Evolutionary conservation across 345 rosid genomes (phyloP).

Genomic region (Draba incana): DNA sequence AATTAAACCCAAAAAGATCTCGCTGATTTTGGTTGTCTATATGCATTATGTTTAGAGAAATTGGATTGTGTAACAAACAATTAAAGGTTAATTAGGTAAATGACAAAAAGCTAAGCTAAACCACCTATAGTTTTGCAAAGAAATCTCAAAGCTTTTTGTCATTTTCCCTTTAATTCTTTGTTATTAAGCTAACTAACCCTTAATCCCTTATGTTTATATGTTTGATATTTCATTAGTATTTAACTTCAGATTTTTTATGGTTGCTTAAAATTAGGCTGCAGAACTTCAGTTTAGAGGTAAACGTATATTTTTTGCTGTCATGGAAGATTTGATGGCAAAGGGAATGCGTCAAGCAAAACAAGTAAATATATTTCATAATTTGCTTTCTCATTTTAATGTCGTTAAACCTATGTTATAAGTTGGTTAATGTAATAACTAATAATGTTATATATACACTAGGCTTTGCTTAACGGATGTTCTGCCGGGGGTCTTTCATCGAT

Average conservation of each 20-base stretch:
- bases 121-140: too few relatives aligned
- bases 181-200: too few relatives aligned
- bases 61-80: too few relatives aligned
- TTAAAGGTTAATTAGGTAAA: too few relatives aligned
- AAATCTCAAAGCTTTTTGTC: too few relatives aligned
- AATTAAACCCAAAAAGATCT: not conserved
- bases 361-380: slow-evolving; percentile 40
- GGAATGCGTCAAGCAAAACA: slow-evolving; percentile 70
- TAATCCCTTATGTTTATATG: not conserved
- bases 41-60: not conserved
- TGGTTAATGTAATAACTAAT: not conserved
- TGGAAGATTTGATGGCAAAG: slow-evolving; percentile 72
- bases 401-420: not conserved
- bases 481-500: slow-evolving; percentile 85
- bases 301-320: slow-evolving; percentile 75
- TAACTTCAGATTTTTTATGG: slow-evolving; percentile 5
- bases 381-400: slow-evolving; percentile 3
- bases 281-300: slow-evolving; percentile 86
- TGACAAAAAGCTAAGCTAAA: too few relatives aligned
- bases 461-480: slow-evolving; percentile 93
- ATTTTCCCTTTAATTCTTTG: too few relatives aligned
- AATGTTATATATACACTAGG: slow-evolving; percentile 48
- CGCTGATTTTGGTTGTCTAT: not conserved
- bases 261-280: slow-evolving; percentile 55
- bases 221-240: not conserved